Conservation (phyloP, 2,329 filamentous ascomycete genomes). For the Xylariaceae sp. region DNA sequence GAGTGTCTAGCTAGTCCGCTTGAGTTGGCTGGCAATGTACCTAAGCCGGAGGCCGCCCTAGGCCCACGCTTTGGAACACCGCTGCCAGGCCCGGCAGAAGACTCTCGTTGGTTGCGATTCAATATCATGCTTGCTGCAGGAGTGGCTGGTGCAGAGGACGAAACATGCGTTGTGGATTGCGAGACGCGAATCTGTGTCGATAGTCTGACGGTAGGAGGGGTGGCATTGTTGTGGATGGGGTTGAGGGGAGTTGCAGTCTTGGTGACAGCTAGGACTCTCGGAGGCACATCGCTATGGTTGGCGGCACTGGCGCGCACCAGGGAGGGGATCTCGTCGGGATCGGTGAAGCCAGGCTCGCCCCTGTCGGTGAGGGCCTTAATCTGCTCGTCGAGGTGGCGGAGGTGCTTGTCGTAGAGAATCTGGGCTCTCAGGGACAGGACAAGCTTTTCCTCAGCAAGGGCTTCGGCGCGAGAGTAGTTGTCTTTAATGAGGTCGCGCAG, state of each 20-base stretch:
- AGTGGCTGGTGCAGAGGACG: conserved; percentile 56
- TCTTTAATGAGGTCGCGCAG: conserved; percentile 64
- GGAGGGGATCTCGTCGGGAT: conserved; percentile 61
- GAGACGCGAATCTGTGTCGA: conserved; percentile 47
- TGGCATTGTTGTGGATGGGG: conserved; percentile 37
- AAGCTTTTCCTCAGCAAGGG: conserved; percentile 72
- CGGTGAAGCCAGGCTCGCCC: conserved; percentile 57
- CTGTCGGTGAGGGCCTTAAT: conserved; percentile 60
- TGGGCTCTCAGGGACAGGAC: conserved; percentile 63
- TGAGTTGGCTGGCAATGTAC: conserved; percentile 47
- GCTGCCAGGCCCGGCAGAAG: conserved; percentile 53
- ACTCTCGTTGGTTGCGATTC: conserved; percentile 52
- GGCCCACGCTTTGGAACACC: conserved; percentile 49
- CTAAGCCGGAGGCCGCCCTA: conserved; percentile 45
- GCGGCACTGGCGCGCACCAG: conserved; percentile 56
- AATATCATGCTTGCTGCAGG: conserved; percentile 59
- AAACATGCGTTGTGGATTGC: conserved; percentile 46
- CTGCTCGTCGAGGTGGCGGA: conserved; percentile 58
- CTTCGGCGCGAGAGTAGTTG: conserved; percentile 64
- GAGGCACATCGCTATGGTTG: conserved; percentile 46
- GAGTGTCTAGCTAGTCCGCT: conserved; percentile 60
- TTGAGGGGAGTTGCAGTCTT: conserved; percentile 35
- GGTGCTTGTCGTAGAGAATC: conserved; percentile 58
- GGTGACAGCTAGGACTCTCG: conserved; percentile 32
- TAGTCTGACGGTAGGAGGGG: conserved; percentile 40